phyloP scores from a whole-genome alignment of 2,329 filamentous ascomycete genomes.

The Hypomyces rosellus region DNA sequence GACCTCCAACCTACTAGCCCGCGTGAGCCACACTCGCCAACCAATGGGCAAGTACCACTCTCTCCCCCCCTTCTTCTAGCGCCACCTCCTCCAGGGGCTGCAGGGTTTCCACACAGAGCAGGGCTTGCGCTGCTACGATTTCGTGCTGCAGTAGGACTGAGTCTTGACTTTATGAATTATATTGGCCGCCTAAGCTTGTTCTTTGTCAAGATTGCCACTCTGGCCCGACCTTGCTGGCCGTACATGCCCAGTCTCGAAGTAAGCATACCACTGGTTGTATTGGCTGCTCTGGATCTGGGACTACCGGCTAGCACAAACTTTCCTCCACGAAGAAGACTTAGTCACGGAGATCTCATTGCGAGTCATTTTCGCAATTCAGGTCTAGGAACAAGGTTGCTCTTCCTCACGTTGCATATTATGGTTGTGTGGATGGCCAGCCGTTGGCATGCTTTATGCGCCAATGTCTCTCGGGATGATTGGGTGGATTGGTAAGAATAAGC shows the following conservation, averaged over 20 bases:
- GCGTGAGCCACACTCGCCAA: neutral
- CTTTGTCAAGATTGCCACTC: constrained; percentile 57
- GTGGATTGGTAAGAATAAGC: constrained; percentile 20
- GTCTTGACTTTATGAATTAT: constrained; percentile 27
- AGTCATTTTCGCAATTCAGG: constrained; percentile 20
- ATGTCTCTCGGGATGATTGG: constrained; percentile 22
- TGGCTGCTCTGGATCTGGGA: constrained; percentile 63
- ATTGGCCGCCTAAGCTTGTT: constrained; percentile 55
- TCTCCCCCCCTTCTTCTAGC: constrained; percentile 43
- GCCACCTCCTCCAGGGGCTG: constrained; percentile 33
- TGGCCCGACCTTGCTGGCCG: constrained; percentile 65
- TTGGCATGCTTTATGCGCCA: constrained; percentile 29
- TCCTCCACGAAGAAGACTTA: constrained; percentile 4
- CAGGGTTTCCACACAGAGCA: constrained; percentile 26
- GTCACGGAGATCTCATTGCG: constrained; percentile 14
- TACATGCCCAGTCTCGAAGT: constrained; percentile 59
- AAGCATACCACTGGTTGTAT: constrained; percentile 58
- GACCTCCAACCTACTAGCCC: neutral
- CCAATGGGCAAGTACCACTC: constrained; percentile 9
- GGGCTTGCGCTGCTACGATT: constrained; percentile 30
- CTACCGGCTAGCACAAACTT: constrained; percentile 21
- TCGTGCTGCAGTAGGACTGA: constrained; percentile 18
- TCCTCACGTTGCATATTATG: constrained; percentile 28
- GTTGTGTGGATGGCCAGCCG: constrained; percentile 29
- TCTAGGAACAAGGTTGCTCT: constrained; percentile 24